phyloP scores from a whole-genome alignment of 495 filamentous ascomycete species.

The Diplogelasinospora grovesii region DNA sequence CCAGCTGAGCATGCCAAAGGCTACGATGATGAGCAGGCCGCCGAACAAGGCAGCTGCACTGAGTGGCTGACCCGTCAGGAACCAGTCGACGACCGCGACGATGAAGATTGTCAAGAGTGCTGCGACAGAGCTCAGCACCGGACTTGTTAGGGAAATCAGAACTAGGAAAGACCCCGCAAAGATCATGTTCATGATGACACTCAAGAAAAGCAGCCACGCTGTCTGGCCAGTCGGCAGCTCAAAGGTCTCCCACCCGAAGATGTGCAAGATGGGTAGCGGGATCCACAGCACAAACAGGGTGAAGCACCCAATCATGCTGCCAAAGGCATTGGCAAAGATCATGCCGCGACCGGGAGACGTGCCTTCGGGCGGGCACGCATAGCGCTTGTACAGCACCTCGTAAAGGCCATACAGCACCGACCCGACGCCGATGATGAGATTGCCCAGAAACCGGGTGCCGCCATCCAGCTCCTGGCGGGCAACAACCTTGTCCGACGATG shows the following conservation, averaged over 20 bases:
- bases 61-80: slow-evolving; percentile 67
- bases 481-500: slow-evolving; percentile 31
- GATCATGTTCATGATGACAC: slow-evolving; percentile 72
- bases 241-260: slow-evolving; percentile 71
- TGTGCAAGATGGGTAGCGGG: slow-evolving; percentile 77
- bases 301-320: slow-evolving; percentile 74
- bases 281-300: slow-evolving; percentile 88
- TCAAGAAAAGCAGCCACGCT: slow-evolving; percentile 71
- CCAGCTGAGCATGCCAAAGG: slow-evolving; percentile 81
- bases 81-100: slow-evolving; percentile 86
- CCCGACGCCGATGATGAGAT: slow-evolving; percentile 87
- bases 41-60: slow-evolving; percentile 68
- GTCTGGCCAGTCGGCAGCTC: slow-evolving; percentile 69
- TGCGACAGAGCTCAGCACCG: slow-evolving; percentile 85
- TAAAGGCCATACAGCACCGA: slow-evolving; percentile 94
- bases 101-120: slow-evolving; percentile 94
- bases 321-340: slow-evolving; percentile 90
- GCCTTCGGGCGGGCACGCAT: slow-evolving; percentile 88
- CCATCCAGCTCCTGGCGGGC: slow-evolving; percentile 26
- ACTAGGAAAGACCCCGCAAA: slow-evolving; percentile 94
- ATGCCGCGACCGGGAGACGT: slow-evolving; percentile 72
- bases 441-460: slow-evolving; percentile 63
- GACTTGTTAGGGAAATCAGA: slow-evolving; percentile 84
- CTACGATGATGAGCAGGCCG: slow-evolving; percentile 77
- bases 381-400: slow-evolving; percentile 90